These are phyloP conservation scores for Teratosphaeria viscida DNA, from an alignment of 2,329 filamentous ascomycete species.

Conservation along the genomic window DNA sequence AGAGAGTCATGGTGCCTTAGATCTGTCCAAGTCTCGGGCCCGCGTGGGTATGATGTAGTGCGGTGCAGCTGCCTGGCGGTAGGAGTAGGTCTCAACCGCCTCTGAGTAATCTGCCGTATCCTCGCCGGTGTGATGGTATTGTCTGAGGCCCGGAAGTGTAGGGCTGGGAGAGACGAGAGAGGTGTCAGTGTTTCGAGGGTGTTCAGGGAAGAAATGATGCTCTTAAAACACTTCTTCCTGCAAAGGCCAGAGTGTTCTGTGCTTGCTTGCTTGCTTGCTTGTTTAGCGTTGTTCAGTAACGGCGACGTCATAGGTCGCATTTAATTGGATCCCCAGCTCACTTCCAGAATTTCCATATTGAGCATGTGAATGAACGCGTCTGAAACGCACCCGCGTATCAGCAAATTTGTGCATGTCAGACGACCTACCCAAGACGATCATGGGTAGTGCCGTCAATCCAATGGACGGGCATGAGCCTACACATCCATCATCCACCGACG, in stretches of 20 bases:
- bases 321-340: background rate
- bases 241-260: background rate
- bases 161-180: background rate
- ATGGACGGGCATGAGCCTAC: conserved; percentile 1
- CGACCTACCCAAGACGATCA: background rate
- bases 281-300: background rate
- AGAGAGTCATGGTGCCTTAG: conserved; percentile 51
- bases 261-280: background rate
- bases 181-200: background rate
- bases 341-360: background rate
- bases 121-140: background rate
- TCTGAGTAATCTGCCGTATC: background rate
- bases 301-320: background rate
- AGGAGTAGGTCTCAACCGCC: background rate
- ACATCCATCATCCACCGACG: conserved; percentile 1
- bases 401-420: background rate
- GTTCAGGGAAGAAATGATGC: background rate
- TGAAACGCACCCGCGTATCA: background rate
- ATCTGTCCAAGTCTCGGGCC: background rate
- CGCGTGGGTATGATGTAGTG: conserved; percentile 1
- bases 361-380: background rate
- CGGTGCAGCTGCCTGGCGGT: background rate
- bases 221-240: background rate
- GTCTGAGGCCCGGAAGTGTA: background rate
- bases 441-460: conserved; percentile 1